Conservation (phyloP, 352 stramenopile species). For the Globisporangium irregulare region DNA sequence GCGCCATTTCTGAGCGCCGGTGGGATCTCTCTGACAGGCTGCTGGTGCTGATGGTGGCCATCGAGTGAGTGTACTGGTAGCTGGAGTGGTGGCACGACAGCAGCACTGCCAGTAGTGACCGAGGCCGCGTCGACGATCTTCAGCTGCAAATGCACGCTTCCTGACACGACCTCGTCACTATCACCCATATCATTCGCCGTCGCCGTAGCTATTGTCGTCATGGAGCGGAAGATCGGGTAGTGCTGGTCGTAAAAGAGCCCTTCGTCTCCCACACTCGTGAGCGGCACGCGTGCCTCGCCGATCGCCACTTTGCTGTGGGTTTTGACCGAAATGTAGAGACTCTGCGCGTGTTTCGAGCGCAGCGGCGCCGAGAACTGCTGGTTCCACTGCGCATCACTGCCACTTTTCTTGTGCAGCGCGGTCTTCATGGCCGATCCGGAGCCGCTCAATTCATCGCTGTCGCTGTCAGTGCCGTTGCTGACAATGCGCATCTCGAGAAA, state of each 20-base stretch:
- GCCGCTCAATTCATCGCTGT: conserved; percentile 16
- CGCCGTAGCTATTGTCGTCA: conserved; percentile 12
- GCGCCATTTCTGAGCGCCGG: conserved; percentile 46
- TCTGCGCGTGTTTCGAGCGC: conserved; percentile 47
- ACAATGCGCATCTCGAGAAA: conserved; percentile 53
- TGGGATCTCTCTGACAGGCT: conserved; percentile 24
- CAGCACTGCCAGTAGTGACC: not conserved
- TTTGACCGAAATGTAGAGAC: conserved; percentile 53
- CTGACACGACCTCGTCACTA: conserved; percentile 18
- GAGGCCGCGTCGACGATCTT: conserved; percentile 46
- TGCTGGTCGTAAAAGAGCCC: conserved; percentile 58
- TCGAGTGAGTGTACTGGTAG: conserved; percentile 15
- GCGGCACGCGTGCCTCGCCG: conserved; percentile 46
- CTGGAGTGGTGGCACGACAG: conserved; percentile 24
- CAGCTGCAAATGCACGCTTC: conserved; percentile 67
- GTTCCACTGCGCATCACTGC: conserved; percentile 81
- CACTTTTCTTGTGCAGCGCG: conserved; percentile 73
- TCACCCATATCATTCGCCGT: not conserved
- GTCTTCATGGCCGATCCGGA: conserved; percentile 41
- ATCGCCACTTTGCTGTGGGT: conserved; percentile 68
- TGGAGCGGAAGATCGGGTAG: conserved; percentile 42
- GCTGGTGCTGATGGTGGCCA: not conserved
- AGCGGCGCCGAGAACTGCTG: conserved; percentile 66
- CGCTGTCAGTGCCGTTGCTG: not conserved
- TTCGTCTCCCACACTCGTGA: conserved; percentile 35